phyloP scores from a whole-genome alignment of 2,329 filamentous ascomycete species.

The Nannizzia gypsea region DNA sequence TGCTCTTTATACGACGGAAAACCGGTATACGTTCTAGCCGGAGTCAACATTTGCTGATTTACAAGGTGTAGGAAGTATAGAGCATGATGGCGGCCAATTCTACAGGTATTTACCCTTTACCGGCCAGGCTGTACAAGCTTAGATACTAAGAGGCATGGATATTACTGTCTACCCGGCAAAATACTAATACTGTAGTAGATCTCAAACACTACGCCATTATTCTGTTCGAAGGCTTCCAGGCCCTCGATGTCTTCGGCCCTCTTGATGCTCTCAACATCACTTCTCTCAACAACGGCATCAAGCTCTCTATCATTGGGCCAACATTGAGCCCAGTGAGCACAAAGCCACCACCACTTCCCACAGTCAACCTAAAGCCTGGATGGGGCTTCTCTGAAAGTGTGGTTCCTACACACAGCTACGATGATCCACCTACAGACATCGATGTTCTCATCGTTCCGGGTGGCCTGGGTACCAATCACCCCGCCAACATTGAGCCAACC shows the following conservation, averaged over 20 bases:
- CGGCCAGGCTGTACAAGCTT: neutral
- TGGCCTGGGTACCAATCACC: slow-evolving; percentile 39
- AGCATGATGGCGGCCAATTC: neutral
- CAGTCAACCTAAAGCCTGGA: slow-evolving; percentile 9
- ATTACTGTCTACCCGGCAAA: neutral
- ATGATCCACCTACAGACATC: slow-evolving; percentile 36
- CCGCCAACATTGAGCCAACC: slow-evolving; percentile 23
- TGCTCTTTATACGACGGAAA: no score
- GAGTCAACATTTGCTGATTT: neutral
- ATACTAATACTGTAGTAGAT: neutral
- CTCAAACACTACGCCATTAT: slow-evolving; percentile 15
- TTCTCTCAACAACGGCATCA: slow-evolving; percentile 16
- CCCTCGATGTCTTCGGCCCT: slow-evolving; percentile 36
- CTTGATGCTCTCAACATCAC: slow-evolving; percentile 35
- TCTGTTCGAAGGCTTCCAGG: slow-evolving; percentile 33
- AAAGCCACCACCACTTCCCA: slow-evolving; percentile 11
- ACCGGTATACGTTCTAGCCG: neutral
- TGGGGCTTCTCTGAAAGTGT: slow-evolving; percentile 27
- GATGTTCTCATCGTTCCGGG: slow-evolving; percentile 58
- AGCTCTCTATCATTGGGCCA: slow-evolving; percentile 23
- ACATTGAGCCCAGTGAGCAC: slow-evolving; percentile 25
- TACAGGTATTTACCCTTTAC: neutral
- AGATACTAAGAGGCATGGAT: neutral
- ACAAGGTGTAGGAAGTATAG: neutral
- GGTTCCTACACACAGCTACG: slow-evolving; percentile 46